Conservation (phyloP, 1,139 yeast species). For the Yamadazyma taylorii region DNA sequence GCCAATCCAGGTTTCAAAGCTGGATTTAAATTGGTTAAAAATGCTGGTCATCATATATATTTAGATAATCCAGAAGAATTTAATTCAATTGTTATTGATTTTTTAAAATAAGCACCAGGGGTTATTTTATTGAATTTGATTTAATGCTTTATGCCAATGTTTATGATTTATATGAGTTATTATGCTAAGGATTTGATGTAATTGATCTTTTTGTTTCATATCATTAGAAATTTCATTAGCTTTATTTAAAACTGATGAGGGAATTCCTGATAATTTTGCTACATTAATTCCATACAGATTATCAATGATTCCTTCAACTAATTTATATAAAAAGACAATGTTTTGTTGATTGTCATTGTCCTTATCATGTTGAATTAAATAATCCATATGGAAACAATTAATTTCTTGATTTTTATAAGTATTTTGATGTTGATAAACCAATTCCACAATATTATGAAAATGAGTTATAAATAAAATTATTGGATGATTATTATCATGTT, state of each 20-base stretch:
- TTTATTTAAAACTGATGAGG: constrained; percentile 44
- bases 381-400: constrained; percentile 76
- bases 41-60: constrained; percentile 47
- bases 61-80: constrained; percentile 40
- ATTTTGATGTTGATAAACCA: constrained; percentile 37
- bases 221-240: constrained; percentile 51
- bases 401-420: constrained; percentile 26
- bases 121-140: constrained; percentile 6
- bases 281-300: constrained; percentile 80
- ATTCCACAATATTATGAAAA: constrained; percentile 67
- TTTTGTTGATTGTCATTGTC: too few species aligned
- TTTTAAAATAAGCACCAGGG: constrained; percentile 18
- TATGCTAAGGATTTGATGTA: constrained; percentile 6
- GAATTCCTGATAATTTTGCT: constrained; percentile 68
- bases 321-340: constrained; percentile 60
- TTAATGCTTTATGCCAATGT: not conserved
- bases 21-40: constrained; percentile 25
- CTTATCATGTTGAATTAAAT: constrained; percentile 43
- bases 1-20: constrained; percentile 16
- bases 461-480: constrained; percentile 82
- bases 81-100: constrained; percentile 28
- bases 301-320: constrained; percentile 58
- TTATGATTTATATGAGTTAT: not conserved
- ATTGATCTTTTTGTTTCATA: constrained; percentile 34
- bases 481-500: constrained; percentile 44